A percentile compares a stretch with the other conserved stretches of the same genome.
Conservation (phyloP, 768 basidiomycete genomes). For the Termitomyces heimii region DNA sequence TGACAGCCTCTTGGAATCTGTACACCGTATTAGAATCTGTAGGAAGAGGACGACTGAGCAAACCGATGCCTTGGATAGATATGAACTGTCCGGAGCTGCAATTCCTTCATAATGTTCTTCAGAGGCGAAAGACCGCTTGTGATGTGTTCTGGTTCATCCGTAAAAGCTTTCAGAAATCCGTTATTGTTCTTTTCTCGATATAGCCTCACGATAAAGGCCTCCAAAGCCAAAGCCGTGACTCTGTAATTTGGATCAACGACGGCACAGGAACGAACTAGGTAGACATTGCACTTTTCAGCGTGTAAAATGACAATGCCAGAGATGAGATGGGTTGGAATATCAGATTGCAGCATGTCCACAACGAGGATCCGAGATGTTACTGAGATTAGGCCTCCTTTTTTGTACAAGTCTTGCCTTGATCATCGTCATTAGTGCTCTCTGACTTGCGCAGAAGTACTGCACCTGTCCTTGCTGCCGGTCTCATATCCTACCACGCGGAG, state of each 20-base stretch:
- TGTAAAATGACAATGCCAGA: slow-evolving; percentile 89
- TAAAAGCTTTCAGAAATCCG: slow-evolving; percentile 96
- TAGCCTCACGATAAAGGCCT: slow-evolving; percentile 90
- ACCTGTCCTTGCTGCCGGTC: slow-evolving; percentile 74
- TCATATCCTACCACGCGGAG: slow-evolving; percentile 81
- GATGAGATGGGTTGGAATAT: slow-evolving; percentile 80
- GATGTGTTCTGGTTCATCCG: slow-evolving; percentile 94
- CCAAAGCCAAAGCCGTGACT: slow-evolving; percentile 76
- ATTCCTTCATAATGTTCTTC: slow-evolving; percentile 87
- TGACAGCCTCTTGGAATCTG: slow-evolving; percentile 89
- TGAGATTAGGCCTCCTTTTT: slow-evolving; percentile 82
- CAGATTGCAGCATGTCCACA: slow-evolving; percentile 87
- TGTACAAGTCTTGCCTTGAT: slow-evolving; percentile 76
- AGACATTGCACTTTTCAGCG: slow-evolving; percentile 67
- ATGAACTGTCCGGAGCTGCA: slow-evolving; percentile 83
- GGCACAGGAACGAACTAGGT: background rate
- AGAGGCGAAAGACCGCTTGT: slow-evolving; percentile 89
- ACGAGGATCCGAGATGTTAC: slow-evolving; percentile 93
- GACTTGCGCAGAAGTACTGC: slow-evolving; percentile 12
- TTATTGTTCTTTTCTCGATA: slow-evolving; percentile 85
- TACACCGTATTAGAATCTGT: background rate
- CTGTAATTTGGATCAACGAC: slow-evolving; percentile 30
- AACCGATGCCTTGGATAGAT: slow-evolving; percentile 78
- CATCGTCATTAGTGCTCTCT: background rate
- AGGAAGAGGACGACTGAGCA: background rate